phyloP scores from a whole-genome alignment of 495 filamentous ascomycete genomes.

The Neurospora discreta region DNA sequence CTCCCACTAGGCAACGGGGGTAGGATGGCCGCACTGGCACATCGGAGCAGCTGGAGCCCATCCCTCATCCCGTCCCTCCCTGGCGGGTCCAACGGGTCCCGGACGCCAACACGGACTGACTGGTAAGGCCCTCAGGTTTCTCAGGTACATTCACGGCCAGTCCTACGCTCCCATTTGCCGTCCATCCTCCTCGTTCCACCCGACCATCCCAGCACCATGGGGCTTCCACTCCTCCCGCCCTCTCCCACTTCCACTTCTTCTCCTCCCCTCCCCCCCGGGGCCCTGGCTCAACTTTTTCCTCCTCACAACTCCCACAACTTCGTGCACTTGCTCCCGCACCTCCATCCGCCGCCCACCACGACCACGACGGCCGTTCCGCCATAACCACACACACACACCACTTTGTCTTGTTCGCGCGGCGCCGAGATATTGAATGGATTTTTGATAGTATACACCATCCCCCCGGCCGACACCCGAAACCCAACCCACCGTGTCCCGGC shows the following conservation, averaged over 20 bases:
- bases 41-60: constrained; percentile 15
- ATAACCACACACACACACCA: neutral
- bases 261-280: constrained; percentile 9
- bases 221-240: constrained; percentile 27
- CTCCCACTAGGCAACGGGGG: neutral
- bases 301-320: constrained; percentile 6
- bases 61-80: constrained; percentile 13
- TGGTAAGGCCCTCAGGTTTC: neutral
- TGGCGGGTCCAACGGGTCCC: constrained; percentile 17
- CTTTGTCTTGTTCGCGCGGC: no score
- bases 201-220: constrained; percentile 10
- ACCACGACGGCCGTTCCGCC: neutral
- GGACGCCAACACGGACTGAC: neutral
- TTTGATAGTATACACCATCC: neutral
- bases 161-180: constrained; percentile 18
- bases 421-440: neutral
- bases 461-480: neutral
- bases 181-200: constrained; percentile 5
- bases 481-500: neutral
- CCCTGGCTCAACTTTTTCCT: constrained; percentile 26
- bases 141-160: constrained; percentile 5
- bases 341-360: neutral
- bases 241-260: constrained; percentile 31
- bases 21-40: constrained; percentile 11
- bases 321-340: constrained; percentile 2